Evolutionary conservation across 352 stramenopile genomes (phyloP), one percentile per base, ranked within the genome.

Genomic region (Blastocystis sp.): DNA sequence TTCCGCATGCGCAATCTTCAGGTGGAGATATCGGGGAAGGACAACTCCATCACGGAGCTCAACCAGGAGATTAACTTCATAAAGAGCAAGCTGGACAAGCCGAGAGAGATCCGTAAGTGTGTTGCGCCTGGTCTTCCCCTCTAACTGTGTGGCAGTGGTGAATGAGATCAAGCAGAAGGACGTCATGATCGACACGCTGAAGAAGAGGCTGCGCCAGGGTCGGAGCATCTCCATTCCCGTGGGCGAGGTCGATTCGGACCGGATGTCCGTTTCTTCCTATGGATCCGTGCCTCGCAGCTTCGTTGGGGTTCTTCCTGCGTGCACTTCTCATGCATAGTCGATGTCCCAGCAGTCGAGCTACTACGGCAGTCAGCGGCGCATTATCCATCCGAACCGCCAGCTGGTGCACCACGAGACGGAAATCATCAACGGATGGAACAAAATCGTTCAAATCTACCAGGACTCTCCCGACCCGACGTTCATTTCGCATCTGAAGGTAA

Each of bases 41-140:
- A 84, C 10, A 84, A 84, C 40, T 42, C 57, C 24, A 84, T 84
- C 17, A 14, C 11, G 6, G 74, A 84, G 57, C 61, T 84, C 14
- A 84, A 84, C n/a, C 74, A 84, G 28, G 74, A 84, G 52, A 84
- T 84, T 34, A 84, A 66, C 60, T 84, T 84, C 48, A 68, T 84
- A 19, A 84, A 84, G 24, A 28, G 74, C 17, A 84, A 84, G 38
- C 24, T 84, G 14, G 52, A 68, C 14, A 70, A 84, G n/a, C 74
- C 74, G 11, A 84, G 34, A 19, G 74, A 84, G 48, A 84, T 84
- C 17, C 60, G 74, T 84, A 70, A 42, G 21, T 45, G 21, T 14
- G 0, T 70, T 52, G 48, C 10, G 3, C 3, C 28, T 34, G n/a
- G 24, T 34, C 6, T 7, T 57, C 6, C 48, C 6, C 48, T 57